These are phyloP conservation scores for Mortierella hygrophila DNA, from an alignment of 192 early-diverging fungal species.

Conservation along the genomic window DNA sequence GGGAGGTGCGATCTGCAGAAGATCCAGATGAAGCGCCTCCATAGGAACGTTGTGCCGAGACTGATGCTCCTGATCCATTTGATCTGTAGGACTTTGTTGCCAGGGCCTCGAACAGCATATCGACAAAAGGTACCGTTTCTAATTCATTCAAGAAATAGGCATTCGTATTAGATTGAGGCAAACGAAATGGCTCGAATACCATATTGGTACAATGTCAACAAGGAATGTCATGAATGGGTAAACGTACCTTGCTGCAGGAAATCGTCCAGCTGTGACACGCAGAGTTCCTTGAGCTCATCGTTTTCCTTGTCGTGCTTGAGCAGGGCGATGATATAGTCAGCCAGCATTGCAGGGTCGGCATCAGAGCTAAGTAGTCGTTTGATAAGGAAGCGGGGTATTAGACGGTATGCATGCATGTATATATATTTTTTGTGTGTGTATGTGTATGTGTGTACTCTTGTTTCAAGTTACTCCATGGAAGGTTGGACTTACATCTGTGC, in stretches of 20 bases:
- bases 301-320: slow-evolving; percentile 75
- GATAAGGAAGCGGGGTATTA: not conserved
- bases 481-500: slow-evolving; percentile 26
- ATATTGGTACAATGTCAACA: not conserved
- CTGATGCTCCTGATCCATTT: not conserved
- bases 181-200: not conserved
- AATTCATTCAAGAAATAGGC: not conserved
- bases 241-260: slow-evolving; percentile 78
- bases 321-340: slow-evolving; percentile 85
- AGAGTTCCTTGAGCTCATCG: slow-evolving; percentile 67
- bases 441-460: not conserved
- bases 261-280: slow-evolving; percentile 77
- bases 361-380: slow-evolving; percentile 60
- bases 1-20: slow-evolving; percentile 1
- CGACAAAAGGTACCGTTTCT: slow-evolving; percentile 80
- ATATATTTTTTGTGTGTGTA: not conserved
- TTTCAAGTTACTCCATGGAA: not conserved
- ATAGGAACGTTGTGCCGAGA: slow-evolving; percentile 4
- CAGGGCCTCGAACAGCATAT: slow-evolving; percentile 67
- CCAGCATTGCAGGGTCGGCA: slow-evolving; percentile 79
- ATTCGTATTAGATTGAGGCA: not conserved
- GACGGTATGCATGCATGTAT: not conserved
- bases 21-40: slow-evolving; percentile 12
- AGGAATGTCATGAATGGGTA: not conserved
- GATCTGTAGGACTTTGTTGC: slow-evolving; percentile 56